Evolutionary conservation across 2,329 filamentous ascomycete genomes (phyloP), one percentile per base, ranked within the genome.

Genomic region (Zalaria sp.): DNA sequence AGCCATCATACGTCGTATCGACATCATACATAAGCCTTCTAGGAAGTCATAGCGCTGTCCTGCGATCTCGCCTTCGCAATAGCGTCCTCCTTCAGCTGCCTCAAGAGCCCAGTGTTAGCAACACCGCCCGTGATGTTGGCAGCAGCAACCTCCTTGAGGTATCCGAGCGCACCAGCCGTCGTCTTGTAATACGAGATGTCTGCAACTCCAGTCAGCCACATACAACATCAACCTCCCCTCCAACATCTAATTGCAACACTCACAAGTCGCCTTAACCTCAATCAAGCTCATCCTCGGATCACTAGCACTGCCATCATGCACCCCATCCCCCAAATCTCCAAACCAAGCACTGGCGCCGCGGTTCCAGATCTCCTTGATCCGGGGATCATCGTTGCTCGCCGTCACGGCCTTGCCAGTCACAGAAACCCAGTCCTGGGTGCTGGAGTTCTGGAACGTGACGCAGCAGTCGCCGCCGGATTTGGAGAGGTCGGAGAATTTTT

Each of bases 291-390:
- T 69, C 4, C 68, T 50, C 9, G 68, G 68, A 47, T 71, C 68
- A 11, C 67, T 60, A 0, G 62, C 53, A 1, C 56, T 60, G 5
- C 65, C 68, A 43, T 59, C 60, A 43, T 71, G 67, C 34, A 62
- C 63, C 5, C 67, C 67, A 50, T 71, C 68, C 1, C 64, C 64
- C 9, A 71, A 46, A 46, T 72, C 67, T 4, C 68, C 68, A 42
- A 71, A 71, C 68, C 68, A 72, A 4, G 65, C 66, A 2, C 52
- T 56, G 2, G 61, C 55, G 35, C 44, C 51, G 9, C 57, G 54
- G 42, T 48, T 61, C 51, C 62, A 68, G 32, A 70, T 49, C 29
- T 71, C 64, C 52, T 68, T 66, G 57, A 71, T 69, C 32, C 67
- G 51, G 1, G 66, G 64, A 46, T 72, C 68, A 6, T 51, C 53